Conservation (phyloP, 139 green algal genomes). For the Coelastrella sp. region DNA sequence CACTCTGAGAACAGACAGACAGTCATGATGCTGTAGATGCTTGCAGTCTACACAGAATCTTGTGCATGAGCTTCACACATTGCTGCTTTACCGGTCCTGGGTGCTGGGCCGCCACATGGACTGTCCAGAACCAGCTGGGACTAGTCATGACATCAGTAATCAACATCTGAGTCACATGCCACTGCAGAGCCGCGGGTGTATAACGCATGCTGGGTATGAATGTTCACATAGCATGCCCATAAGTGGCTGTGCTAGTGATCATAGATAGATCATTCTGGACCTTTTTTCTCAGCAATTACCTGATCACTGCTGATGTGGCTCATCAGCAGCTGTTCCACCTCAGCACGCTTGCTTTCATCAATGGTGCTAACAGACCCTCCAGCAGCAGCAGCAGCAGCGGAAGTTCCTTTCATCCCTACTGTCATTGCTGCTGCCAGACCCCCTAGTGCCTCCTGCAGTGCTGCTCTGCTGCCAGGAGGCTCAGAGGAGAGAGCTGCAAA, state of each 20-base stretch:
- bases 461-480: constrained; percentile 66
- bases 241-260: not conserved
- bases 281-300: not conserved
- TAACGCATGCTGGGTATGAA: too few relatives aligned
- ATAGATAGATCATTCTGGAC: not conserved
- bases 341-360: constrained; percentile 5
- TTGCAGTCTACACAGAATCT: too few relatives aligned
- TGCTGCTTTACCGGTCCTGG: too few relatives aligned
- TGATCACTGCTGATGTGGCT: constrained; percentile 55
- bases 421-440: constrained; percentile 68
- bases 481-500: constrained; percentile 47
- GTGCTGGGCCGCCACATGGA: too few relatives aligned
- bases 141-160: too few relatives aligned
- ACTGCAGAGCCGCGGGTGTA: too few relatives aligned
- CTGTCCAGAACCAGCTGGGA: too few relatives aligned
- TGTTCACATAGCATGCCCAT: not conserved
- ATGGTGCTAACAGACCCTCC: not conserved
- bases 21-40: not conserved
- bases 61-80: too few relatives aligned
- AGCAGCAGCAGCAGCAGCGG: not conserved
- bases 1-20: not conserved
- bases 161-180: too few relatives aligned
- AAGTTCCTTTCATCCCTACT: not conserved
- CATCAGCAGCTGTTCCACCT: constrained; percentile 73
- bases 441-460: constrained; percentile 76